Conservation (phyloP, 257 asterid genomes). For the Lavandula angustifolia region DNA sequence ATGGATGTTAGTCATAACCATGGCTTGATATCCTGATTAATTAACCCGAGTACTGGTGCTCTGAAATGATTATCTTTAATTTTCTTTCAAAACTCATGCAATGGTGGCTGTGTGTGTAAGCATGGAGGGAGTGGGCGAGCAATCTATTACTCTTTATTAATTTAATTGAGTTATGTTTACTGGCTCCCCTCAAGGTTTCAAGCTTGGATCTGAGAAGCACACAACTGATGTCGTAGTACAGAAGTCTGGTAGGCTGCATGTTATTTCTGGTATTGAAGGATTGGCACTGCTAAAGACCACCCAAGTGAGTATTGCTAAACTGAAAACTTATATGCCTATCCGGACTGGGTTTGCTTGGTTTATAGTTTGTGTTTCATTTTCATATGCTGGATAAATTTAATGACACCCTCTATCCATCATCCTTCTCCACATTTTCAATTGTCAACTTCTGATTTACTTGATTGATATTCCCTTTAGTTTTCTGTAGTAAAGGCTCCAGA, state of each 20-base stretch:
- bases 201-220: conserved; percentile 94
- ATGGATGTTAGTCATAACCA: conserved; percentile 2
- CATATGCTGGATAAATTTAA: conserved; percentile 16
- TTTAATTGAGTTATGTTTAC: background rate
- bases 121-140: background rate
- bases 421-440: background rate
- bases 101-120: conserved; percentile 21
- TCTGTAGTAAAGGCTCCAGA: background rate
- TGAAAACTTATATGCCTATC: conserved; percentile 17
- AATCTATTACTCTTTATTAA: background rate
- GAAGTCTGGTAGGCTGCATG: conserved; percentile 65
- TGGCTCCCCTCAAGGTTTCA: conserved; percentile 59
- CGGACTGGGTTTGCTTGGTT: conserved; percentile 18
- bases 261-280: conserved; percentile 85
- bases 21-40: conserved; percentile 11
- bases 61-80: conserved; percentile 14
- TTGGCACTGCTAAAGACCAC: conserved; percentile 87
- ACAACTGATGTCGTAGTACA: conserved; percentile 69
- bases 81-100: background rate
- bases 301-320: conserved; percentile 52
- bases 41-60: conserved; percentile 15
- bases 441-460: background rate
- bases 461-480: background rate
- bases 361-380: background rate
- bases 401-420: background rate